Percentiles rank a stretch among this genome's conserved stretches.
These are phyloP conservation scores for Tubosaeta sp. DNA, from an alignment of 768 basidiomycete genomes.

Conservation along the genomic window DNA sequence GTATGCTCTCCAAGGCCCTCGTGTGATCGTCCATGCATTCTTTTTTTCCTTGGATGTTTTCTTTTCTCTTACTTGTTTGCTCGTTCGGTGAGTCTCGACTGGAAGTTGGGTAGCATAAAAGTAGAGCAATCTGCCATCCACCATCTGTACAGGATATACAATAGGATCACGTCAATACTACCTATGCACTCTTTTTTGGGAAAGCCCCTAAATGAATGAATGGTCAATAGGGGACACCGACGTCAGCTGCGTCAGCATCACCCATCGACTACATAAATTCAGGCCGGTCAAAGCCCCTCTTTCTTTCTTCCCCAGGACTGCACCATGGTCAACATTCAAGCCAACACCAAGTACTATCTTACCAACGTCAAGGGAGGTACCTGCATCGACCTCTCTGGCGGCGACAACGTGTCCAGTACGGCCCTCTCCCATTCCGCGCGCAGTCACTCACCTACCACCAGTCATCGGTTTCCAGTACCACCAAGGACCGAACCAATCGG, in stretches of 20 bases:
- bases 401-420: constrained; percentile 45
- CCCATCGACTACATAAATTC: background rate
- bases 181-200: too few species aligned
- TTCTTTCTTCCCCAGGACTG: background rate
- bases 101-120: background rate
- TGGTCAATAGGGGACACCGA: background rate
- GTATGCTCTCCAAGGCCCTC: constrained; percentile 40
- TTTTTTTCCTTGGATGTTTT: background rate
- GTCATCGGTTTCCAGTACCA: constrained; percentile 48
- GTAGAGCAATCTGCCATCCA: background rate
- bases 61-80: background rate
- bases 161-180: background rate
- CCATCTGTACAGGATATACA: constrained; percentile 7
- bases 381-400: constrained; percentile 52
- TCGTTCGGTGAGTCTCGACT: background rate
- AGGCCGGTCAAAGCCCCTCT: background rate
- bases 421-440: background rate
- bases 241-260: background rate
- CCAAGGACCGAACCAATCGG: constrained; percentile 47
- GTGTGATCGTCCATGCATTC: constrained; percentile 31
- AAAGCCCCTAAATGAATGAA: background rate
- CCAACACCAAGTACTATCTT: constrained; percentile 41
- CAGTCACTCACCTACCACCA: constrained; percentile 16
- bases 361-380: constrained; percentile 50
- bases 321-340: constrained; percentile 26